Evolutionary conservation across 1,284 basidiomycete genomes (phyloP), one percentile per base, ranked within the genome.

Genomic region (Pyrrhoderma noxium): DNA sequence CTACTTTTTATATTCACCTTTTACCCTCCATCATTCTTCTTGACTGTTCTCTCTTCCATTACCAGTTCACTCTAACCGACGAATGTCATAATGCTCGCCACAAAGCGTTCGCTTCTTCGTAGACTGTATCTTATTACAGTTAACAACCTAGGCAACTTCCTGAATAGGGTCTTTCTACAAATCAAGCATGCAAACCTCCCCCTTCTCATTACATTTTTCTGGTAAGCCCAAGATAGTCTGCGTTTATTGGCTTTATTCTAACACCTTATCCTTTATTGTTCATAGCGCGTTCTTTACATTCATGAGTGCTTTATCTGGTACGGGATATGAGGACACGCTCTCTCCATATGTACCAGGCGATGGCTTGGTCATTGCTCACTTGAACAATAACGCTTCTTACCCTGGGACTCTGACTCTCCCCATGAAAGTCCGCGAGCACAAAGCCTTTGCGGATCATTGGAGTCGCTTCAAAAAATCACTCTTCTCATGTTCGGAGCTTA

Each of bases 201-300:
- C 14, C 38, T 54, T 16, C 44, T 54, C 16, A 37, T 54, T 13
- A 49, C 47, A 3, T 54, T 54, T 45, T 18, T 45, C 3, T 47
- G 47, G 53, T 50, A 42, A 46, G 53, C 16, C 14, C 1, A 3
- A n/a, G 1, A 3, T 21, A 19, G 27, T 49, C 22, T 38, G 7
- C 18, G 22, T 19, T 34, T 8, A 2, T 25, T 25, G 11, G 22
- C 31, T 14, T 22, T 4, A 14, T 34, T 9, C 19, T 3, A 34
- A 1, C 21, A 9, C 16, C 39, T 42, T 7, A 49, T 16, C 23
- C 14, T 7, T 22, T 27, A 43, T 18, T 35, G 19, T 36, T n/a
- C 14, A 11, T 37, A 54, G 53, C 39, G 47, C 53, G 13, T 35
- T 54, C 18, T 40, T 45, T 49, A 50, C 50, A 45, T 54, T 54